A percentile compares a stretch with the other conserved stretches of the same genome.
These are phyloP conservation scores for Tripterygium wilfordii DNA, from an alignment of 177 flowering plant genomes.

Conservation along the genomic window DNA sequence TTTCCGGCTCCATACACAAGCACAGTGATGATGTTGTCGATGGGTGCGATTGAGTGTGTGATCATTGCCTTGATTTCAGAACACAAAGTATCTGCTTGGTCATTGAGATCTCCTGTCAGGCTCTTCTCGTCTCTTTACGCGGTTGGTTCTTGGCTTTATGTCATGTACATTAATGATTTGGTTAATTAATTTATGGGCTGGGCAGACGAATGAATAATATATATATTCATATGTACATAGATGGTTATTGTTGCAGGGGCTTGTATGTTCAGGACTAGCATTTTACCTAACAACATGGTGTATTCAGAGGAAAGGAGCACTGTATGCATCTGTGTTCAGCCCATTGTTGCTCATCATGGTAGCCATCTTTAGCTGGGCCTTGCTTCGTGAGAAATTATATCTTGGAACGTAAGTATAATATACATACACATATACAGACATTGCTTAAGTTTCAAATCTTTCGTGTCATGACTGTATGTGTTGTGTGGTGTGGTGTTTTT, in stretches of 20 bases:
- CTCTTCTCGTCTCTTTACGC: conserved; percentile 47
- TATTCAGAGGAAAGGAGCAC: conserved; percentile 71
- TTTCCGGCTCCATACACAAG: conserved; percentile 74
- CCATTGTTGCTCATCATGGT: conserved; percentile 74
- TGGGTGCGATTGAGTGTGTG: conserved; percentile 61
- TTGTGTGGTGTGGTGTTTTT: conserved; percentile 5
- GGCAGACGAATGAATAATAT: too few relatives aligned
- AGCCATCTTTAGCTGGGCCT: conserved; percentile 64
- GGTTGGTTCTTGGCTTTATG: conserved; percentile 14
- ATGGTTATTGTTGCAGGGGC: too few relatives aligned
- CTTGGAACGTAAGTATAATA: conserved; percentile 71
- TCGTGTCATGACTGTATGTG: not conserved
- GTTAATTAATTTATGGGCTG: too few relatives aligned
- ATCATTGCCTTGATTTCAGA: conserved; percentile 31
- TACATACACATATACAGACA: not conserved
- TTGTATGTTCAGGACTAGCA: conserved; percentile 56
- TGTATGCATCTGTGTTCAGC: conserved; percentile 81
- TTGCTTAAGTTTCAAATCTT: too few relatives aligned
- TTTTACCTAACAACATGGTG: conserved; percentile 64
- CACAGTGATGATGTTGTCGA: conserved; percentile 51
- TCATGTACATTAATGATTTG: too few relatives aligned
- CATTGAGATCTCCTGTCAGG: conserved; percentile 38
- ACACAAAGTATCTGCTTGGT: conserved; percentile 49
- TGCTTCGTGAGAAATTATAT: conserved; percentile 59
- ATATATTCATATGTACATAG: too few relatives aligned